These are phyloP conservation scores for Solanum sejunctum DNA, from an alignment of 257 asterid genomes.

Conservation along the genomic window DNA sequence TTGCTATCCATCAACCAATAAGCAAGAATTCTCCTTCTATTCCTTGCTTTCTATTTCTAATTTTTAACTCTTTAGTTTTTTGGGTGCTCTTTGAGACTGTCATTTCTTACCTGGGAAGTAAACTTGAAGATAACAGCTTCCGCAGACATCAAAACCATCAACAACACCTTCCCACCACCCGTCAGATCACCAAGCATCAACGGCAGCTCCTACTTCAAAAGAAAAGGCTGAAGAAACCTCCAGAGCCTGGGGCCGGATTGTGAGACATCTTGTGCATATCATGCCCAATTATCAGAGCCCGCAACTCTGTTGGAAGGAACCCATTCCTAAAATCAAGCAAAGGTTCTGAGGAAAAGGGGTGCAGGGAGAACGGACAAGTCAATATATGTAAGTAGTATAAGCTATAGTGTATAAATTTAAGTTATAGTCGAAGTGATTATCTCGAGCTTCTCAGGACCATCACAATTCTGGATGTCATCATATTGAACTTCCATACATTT, in stretches of 20 bases:
- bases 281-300: neutral
- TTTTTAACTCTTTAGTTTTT: neutral
- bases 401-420: neutral
- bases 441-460: conserved; percentile 31
- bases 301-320: conserved; percentile 30
- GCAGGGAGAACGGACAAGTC: neutral
- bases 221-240: conserved; percentile 3
- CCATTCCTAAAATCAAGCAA: conserved; percentile 34
- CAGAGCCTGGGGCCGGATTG: conserved; percentile 48
- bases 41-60: too few relatives aligned
- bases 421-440: conserved; percentile 6
- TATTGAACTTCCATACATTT: conserved; percentile 32
- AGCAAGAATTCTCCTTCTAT: too few relatives aligned
- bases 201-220: conserved; percentile 44
- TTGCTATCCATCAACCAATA: too few relatives aligned
- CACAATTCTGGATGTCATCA: conserved; percentile 21
- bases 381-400: neutral
- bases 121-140: conserved; percentile 16
- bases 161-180: conserved; percentile 84
- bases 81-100: neutral
- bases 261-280: conserved; percentile 41
- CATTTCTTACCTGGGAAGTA: conserved; percentile 37
- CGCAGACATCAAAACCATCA: conserved; percentile 14
- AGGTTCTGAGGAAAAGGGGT: neutral
- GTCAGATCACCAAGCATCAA: conserved; percentile 60